Conservation (phyloP, 371 early-diverging fungal genomes). For the Mortierella sp. region DNA sequence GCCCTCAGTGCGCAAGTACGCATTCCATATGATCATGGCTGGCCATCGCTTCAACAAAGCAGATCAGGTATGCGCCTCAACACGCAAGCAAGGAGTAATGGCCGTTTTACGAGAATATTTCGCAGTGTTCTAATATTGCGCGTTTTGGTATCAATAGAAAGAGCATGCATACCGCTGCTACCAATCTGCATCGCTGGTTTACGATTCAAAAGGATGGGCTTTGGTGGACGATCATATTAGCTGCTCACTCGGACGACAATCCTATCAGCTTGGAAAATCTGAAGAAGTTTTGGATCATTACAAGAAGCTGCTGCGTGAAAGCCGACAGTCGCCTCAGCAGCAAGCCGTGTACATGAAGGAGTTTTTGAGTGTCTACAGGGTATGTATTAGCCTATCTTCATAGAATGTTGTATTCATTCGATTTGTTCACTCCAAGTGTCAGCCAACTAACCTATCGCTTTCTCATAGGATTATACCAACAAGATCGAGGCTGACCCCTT, state of each 20-base stretch:
- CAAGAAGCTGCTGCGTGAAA: conserved; percentile 74
- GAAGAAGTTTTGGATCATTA: conserved; percentile 73
- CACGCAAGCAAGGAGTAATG: no score
- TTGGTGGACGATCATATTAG: conserved; percentile 89
- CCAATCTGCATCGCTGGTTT: conserved; percentile 69
- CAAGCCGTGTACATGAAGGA: conserved; percentile 83
- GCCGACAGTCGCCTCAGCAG: conserved; percentile 74
- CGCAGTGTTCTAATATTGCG: neutral
- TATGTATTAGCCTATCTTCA: conserved; percentile 22
- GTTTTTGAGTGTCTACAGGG: conserved; percentile 83
- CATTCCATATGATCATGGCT: conserved; percentile 90
- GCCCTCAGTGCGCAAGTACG: conserved; percentile 86
- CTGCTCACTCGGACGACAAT: conserved; percentile 87
- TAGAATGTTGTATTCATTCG: neutral
- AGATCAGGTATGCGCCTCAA: conserved; percentile 58
- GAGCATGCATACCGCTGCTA: conserved; percentile 86
- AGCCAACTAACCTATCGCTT: neutral
- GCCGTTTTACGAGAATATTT: neutral
- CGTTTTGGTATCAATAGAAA: conserved; percentile 57
- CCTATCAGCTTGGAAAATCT: conserved; percentile 70
- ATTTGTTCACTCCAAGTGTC: neutral
- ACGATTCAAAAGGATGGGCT: conserved; percentile 80
- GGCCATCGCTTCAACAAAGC: conserved; percentile 86
- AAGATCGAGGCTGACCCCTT: conserved; percentile 55
- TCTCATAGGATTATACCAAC: conserved; percentile 64